These are phyloP conservation scores for Dactylellina drechsleri DNA, from an alignment of 2,329 filamentous ascomycete species.

Conservation along the genomic window DNA sequence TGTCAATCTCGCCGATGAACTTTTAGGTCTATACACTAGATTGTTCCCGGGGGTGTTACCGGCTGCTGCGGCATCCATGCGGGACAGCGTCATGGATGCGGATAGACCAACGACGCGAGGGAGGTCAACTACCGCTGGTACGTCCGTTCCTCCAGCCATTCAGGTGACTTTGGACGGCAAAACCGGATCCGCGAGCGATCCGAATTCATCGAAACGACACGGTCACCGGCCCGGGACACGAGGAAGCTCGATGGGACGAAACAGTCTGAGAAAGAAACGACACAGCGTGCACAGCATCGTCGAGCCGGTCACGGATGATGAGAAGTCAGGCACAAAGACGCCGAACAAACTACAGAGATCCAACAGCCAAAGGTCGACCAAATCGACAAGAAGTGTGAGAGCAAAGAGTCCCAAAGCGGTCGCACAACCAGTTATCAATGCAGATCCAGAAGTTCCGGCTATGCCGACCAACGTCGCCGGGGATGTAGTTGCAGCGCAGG, in stretches of 20 bases:
- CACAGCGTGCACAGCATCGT: constrained; percentile 26
- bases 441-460: not conserved
- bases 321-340: constrained; percentile 21
- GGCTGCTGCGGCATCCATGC: constrained; percentile 21
- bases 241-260: constrained; percentile 41
- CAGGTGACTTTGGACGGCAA: constrained; percentile 32
- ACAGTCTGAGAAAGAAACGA: constrained; percentile 46
- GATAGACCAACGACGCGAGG: constrained; percentile 36
- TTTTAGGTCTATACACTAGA: constrained; percentile 81
- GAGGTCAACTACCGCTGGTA: constrained; percentile 19
- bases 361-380: constrained; percentile 32
- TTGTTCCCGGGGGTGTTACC: constrained; percentile 68
- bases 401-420: constrained; percentile 34
- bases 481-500: constrained; percentile 29
- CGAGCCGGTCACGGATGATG: constrained; percentile 46
- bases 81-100: constrained; percentile 44
- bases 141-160: constrained; percentile 26
- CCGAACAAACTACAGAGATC: constrained; percentile 41
- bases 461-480: constrained; percentile 12
- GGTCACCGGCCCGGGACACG: constrained; percentile 26
- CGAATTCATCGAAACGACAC: constrained; percentile 24
- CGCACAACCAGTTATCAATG: not conserved
- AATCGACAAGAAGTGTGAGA: constrained; percentile 39
- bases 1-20: constrained; percentile 86
- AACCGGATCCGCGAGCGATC: constrained; percentile 36